Conservation (phyloP, 78 protist genomes). For the Polysphondylium violaceum region DNA sequence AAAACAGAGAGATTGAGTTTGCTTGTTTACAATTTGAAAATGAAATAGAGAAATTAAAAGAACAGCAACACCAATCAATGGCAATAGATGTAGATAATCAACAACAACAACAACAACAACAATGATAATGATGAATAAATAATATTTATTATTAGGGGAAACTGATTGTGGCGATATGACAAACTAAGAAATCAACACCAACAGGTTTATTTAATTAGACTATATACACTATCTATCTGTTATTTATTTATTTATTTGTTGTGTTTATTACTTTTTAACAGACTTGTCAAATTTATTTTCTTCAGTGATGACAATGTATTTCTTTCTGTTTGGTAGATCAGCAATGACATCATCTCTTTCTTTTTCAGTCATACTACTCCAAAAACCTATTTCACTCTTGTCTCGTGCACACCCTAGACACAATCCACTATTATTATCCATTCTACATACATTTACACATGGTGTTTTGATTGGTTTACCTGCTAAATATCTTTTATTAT, state of each 20-base stretch:
- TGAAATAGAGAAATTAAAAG: conserved; percentile 36
- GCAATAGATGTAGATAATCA: not conserved
- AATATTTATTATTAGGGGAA: no score
- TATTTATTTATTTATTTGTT: no score
- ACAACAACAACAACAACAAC: conserved; percentile 12
- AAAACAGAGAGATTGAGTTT: conserved; percentile 48
- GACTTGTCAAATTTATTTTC: no score
- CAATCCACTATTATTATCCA: conserved; percentile 2
- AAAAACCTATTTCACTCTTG: conserved; percentile 24
- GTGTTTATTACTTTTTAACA: no score
- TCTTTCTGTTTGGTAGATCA: conserved; percentile 40
- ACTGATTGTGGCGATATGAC: no score
- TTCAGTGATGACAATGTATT: no score
- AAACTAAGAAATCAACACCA: no score
- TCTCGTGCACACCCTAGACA: conserved; percentile 43
- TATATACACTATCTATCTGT: no score
- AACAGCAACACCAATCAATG: not conserved
- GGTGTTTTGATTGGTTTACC: conserved; percentile 31
- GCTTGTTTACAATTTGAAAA: conserved; percentile 38
- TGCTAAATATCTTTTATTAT: not conserved
- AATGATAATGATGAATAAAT: no score
- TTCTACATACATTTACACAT: conserved; percentile 47
- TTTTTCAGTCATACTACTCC: conserved; percentile 21
- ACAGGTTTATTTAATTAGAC: no score
- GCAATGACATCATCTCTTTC: conserved; percentile 23